Base-by-base conservation (phyloP, 306 rosid genomes). In the Pyrus betulifolia region DNA sequence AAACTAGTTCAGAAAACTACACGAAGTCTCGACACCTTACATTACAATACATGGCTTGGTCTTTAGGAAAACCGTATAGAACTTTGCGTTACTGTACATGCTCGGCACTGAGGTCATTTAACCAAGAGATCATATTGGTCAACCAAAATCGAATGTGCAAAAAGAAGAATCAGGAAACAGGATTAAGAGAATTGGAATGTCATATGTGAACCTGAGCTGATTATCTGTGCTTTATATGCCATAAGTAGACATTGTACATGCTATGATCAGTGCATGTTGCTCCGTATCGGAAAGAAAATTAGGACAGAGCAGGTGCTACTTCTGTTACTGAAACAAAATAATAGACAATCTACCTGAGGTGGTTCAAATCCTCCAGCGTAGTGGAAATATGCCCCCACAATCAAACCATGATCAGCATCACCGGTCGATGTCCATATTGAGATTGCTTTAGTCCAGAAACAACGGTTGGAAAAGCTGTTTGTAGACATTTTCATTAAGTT, bases 371-470 rank as follows among this genome's bases (percentile, higher is more conserved):
- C 93, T 67, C 96, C 90, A 11, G 97, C 88, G 6, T 90, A 92
- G 80, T 90, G 93, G 77, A 92, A 92, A 70, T 92, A 92, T 12
- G 96, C 88, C 22, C 96, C 97, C 6, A 90, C 93, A 68, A 92
- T 85, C 90, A 90, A 71, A 63, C 82, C 86, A 42, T 92, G 97
- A 71, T 92, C 97, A 25, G 88, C 84, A 78, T 92, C 96, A 45
- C 97, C 88, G 6, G 92, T 88, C 72, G 97, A 92, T 19, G 96
- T 88, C 97, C 97, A 90, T 82, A 92, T 87, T 21, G 93, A 88
- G 73, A 90, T 88, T 58, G 96, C 96, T 70, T 92, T 92, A 12
- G 96, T 90, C 83, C 84, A 90, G 76, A 90, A 92, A 69, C 96
- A 87, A 25, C 96, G 90, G 85, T 90, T 90, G 33, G 96, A 92